Evolutionary conservation across 2,329 filamentous ascomycete species (phyloP).

Genomic region (Aspergillus texensis): DNA sequence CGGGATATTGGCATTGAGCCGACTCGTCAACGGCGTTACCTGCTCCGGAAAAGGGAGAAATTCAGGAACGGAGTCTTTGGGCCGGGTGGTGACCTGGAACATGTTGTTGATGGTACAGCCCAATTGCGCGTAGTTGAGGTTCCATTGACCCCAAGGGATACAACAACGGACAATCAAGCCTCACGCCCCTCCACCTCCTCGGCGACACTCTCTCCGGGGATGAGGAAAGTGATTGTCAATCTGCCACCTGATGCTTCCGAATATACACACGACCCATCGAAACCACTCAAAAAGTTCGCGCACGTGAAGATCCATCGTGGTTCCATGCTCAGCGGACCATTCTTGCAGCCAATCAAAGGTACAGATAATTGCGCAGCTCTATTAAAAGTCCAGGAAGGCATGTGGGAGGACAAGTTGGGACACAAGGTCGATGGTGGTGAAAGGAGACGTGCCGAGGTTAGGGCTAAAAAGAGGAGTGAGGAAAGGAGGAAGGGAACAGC

Average conservation of each 20-base stretch:
- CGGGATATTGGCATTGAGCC: constrained; percentile 85
- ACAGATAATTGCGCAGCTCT: constrained; percentile 61
- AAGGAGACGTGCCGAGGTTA: constrained; percentile 80
- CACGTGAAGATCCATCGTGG: constrained; percentile 70
- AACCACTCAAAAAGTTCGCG: constrained; percentile 56
- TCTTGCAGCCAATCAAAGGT: constrained; percentile 69
- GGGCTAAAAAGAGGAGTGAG: constrained; percentile 79
- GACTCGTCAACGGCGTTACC: constrained; percentile 76
- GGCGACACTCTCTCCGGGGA: constrained; percentile 57
- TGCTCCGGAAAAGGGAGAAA: constrained; percentile 83
- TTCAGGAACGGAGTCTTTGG: constrained; percentile 79
- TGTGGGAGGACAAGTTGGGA: constrained; percentile 88
- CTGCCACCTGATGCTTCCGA: constrained; percentile 58
- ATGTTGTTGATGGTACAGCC: constrained; percentile 67
- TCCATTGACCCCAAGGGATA: constrained; percentile 39
- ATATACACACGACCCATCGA: constrained; percentile 51
- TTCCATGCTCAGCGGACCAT: constrained; percentile 73
- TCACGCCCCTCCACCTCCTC: constrained; percentile 45
- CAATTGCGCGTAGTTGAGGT: constrained; percentile 63
- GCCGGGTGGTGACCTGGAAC: constrained; percentile 76
- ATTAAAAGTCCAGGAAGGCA: constrained; percentile 75
- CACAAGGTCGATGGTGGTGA: constrained; percentile 97
- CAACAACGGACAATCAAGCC: constrained; percentile 27
- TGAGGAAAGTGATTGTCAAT: constrained; percentile 63
- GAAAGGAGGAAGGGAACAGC: constrained; percentile 68